These are phyloP conservation scores for Phytophthora colocasiae DNA, from an alignment of 352 stramenopile genomes.

Conservation along the genomic window DNA sequence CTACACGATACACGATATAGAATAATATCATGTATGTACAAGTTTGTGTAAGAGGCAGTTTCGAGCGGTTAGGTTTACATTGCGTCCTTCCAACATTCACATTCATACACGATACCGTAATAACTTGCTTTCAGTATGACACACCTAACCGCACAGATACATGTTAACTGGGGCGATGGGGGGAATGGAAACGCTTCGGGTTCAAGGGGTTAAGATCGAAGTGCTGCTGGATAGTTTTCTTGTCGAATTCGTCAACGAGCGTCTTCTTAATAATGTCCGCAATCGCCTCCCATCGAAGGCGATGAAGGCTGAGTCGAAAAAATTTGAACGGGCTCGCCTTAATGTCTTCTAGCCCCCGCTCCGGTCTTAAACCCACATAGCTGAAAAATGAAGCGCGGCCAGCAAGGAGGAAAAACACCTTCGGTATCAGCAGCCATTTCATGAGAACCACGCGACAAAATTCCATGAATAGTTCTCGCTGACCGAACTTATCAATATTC, in stretches of 20 bases:
- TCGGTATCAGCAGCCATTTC: not conserved
- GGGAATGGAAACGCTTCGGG: too few species aligned
- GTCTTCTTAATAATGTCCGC: not conserved
- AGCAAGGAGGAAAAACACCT: conserved; percentile 32
- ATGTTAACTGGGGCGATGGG: too few species aligned
- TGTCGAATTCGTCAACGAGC: too few species aligned
- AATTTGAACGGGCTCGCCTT: not conserved
- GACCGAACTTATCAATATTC: not conserved
- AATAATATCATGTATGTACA: too few species aligned
- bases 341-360: not conserved
- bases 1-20: too few species aligned
- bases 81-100: too few species aligned
- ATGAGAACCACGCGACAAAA: not conserved
- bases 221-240: not conserved
- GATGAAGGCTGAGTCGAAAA: not conserved
- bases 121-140: too few species aligned
- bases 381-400: conserved; percentile 16
- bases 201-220: too few species aligned
- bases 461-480: not conserved
- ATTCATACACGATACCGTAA: too few species aligned
- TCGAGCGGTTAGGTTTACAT: too few species aligned
- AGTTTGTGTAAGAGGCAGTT: too few species aligned
- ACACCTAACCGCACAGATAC: too few species aligned
- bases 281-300: not conserved
- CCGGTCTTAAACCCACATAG: conserved; percentile 5